Conservation (phyloP, 1,284 basidiomycete species). For the Naganishia albida region DNA sequence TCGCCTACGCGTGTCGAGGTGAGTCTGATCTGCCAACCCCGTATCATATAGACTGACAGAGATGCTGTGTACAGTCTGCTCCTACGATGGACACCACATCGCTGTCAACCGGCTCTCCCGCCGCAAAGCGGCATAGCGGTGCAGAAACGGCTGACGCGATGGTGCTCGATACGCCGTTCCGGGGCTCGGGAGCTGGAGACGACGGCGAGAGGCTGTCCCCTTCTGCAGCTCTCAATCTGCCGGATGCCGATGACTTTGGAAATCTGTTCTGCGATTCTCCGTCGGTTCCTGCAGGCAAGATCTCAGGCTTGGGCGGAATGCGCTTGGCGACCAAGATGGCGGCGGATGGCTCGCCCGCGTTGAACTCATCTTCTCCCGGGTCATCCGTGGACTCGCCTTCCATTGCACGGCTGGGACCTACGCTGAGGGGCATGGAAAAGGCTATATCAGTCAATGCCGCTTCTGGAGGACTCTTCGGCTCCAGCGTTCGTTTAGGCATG, state of each 20-base stretch:
- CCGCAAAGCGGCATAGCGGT: slow-evolving; percentile 1
- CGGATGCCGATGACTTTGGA: slow-evolving; percentile 39
- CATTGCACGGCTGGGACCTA: slow-evolving; percentile 44
- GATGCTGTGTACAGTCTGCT: background rate
- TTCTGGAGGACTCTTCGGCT: slow-evolving; percentile 12
- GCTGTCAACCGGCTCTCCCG: slow-evolving; percentile 4
- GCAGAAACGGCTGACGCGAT: slow-evolving; percentile 18
- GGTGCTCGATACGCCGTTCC: slow-evolving; percentile 19
- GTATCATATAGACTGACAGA: background rate
- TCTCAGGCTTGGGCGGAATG: slow-evolving; percentile 42
- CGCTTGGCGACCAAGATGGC: slow-evolving; percentile 42
- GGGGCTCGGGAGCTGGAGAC: slow-evolving; percentile 1
- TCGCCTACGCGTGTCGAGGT: slow-evolving; percentile 23
- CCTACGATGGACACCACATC: slow-evolving; percentile 3
- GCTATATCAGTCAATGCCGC: slow-evolving; percentile 33
- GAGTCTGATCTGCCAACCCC: background rate
- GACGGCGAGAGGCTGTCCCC: background rate
- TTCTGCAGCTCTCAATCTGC: slow-evolving; percentile 3
- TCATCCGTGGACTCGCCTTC: slow-evolving; percentile 50
- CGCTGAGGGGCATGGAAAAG: slow-evolving; percentile 41
- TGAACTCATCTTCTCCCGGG: slow-evolving; percentile 42
- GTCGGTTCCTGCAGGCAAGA: slow-evolving; percentile 36
- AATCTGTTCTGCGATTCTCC: slow-evolving; percentile 45
- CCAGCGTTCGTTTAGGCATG: slow-evolving; percentile 6
- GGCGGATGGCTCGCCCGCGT: slow-evolving; percentile 34